Base-by-base conservation (phyloP, 2,329 filamentous ascomycete genomes). In the Diplodia corticola region DNA sequence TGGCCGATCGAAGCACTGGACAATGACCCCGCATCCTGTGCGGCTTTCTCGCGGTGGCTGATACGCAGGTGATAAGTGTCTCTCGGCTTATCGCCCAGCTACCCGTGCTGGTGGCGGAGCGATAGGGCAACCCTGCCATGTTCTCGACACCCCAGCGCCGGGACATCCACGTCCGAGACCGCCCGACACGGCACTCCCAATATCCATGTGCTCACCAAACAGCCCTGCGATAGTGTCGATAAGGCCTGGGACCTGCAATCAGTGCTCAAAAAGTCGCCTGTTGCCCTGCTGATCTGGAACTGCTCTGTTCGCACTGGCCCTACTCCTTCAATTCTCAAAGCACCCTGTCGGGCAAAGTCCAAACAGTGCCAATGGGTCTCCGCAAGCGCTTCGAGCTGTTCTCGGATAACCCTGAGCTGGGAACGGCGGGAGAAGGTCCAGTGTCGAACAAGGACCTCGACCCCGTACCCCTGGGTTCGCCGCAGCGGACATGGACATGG, bases 401-500 rank as follows among this genome's bases (percentile, higher is more conserved):
- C 22, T 68, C 68, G 9, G 63, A 66, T 13, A 64, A 57, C 20
- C 24, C 61, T 1, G 64, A 67, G 33, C 40, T 50, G 12, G 40
- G 20, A 4, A 22, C 37, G 7, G 67, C 44, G 33, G 64, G 55
- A 26, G 63, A 63, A 17, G 49, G 55, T 7, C 33, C 33, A 5
- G 48, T 64, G 49, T 65, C 68, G 9, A 69, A 69, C 65, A 68
- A 67, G 40, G 68, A 69, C 35, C 67, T 68, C 24, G 49, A 67
- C n/a, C 67, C 68, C 5, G 65, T 69, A 6, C 68, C 68, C 54
- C 61, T 69, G 26, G 69, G 68, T 12, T 67, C 63, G 26, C 65
- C 65, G 22, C 53, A 67, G 50, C 64, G 69, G 37, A 70, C 67
- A 35, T 70, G 69, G 69, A 70, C 69, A 61, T 70, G 69, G 69